Base-by-base conservation (phyloP, 108 stramenopile species). In the Stephanodiscus minutulus region DNA sequence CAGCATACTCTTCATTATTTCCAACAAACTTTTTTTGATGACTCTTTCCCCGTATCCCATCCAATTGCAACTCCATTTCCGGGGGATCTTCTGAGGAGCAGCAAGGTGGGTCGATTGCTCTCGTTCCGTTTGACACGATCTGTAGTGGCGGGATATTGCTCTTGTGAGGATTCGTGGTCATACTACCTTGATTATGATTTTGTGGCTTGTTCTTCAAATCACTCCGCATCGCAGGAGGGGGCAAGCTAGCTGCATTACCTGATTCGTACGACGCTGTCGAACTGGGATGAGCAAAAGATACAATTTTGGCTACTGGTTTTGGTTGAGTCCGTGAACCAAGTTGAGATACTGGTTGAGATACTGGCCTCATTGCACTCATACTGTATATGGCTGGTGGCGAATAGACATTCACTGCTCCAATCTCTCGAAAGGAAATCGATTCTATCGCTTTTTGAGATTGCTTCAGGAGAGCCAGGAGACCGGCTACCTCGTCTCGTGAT, bases 381-480 rank as follows among this genome's bases (percentile, higher is more conserved):
- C 37, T 64, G 44, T 44, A 48, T 33, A 27, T 47, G 18, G 2
- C 10, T 18, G 64, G 44, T 49, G 46, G 64, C 7, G 22, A 17
- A 27, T 9, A 28, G 33, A 50, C 17, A 47, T 47, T 50, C 5
- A 47, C n/a, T 31, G 41, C 20, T 47, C 41, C 68, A 44, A 59
- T 37, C 25, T 73, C 62, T 25, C 63, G 41, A 20, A 70, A 79
- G 18, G 78, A 60, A 12, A 79, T 33, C 18, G 80, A 81, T 52
- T 74, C 64, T 4, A 81, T 25, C 21, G 80, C 73, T 44, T 63
- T 52, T 66, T 74, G 68, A 5, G 73, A 74, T 65, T 74, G 80
- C 50, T 54, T 73, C 13, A 81, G 52, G 24, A 81, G 60, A 20
- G 54, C 47, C n/a, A 64, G 62, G 5, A 81, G 73, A 46, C 58